Evolutionary conservation across 768 basidiomycete genomes (phyloP), one percentile per base, ranked within the genome.

Genomic region (Daedalea quercina): DNA sequence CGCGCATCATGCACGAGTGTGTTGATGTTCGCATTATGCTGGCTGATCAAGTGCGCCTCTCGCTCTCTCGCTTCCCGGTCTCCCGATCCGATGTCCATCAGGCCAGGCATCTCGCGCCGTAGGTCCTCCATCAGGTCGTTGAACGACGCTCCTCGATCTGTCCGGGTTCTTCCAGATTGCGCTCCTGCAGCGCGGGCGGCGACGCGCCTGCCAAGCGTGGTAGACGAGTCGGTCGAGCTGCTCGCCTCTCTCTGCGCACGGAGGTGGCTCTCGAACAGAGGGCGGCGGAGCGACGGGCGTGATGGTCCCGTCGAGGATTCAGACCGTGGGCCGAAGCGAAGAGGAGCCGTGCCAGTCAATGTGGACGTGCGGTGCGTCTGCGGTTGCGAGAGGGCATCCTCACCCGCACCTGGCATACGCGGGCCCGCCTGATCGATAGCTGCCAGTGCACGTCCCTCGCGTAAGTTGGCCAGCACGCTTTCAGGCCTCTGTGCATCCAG

Each of bases 161-260:
- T 11, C 22, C 7, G 20, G 19, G 13, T 9, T 11, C 9, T 20
- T 17, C 23, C n/a, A n/a, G 44, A 6, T 15, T 44, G 44, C 20
- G 44, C 3, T 4, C 6, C 48, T 50, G 53, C 49, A 3, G 54
- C 52, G 17, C 61, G 54, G 13, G 61, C 61, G 20, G 57, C 54
- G 6, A 63, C 61, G 11, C 55, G 57, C 23, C 57, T 53, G 3
- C 61, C 61, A 20, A 58, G 50, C 7, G 51, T 40, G 3, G 61
- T 63, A 11, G 57, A 51, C 15, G 59, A 41, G 24, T 63, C 58
- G n/a, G 41, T 41, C 9, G 57, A 24, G 40, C 44, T 37, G n/a
- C 9, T 26, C 3, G 2, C 22, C 3, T 53, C 52, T 11, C 52
- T 44, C 13, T 37, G 46, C 28, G 25, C 2, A 25, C 47, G 47